A percentile compares a stretch with the other conserved stretches of the same genome.
phyloP scores from a whole-genome alignment of 2,329 filamentous ascomycete species.

The Fusarium palustre region DNA sequence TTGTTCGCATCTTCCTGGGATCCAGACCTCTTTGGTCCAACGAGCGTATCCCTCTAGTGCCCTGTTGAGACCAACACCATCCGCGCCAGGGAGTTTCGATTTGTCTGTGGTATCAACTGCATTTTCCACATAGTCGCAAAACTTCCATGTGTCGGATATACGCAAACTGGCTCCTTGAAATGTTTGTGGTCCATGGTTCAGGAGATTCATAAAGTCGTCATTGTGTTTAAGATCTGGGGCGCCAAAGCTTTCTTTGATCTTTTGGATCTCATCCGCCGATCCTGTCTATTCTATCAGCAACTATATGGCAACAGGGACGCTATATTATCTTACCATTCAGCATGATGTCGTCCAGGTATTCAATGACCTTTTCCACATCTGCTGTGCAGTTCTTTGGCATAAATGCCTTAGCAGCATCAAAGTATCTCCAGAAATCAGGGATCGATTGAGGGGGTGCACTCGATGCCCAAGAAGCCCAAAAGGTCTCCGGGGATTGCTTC shows the following conservation, averaged over 20 bases:
- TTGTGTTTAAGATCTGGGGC: slow-evolving; percentile 2
- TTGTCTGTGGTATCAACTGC: not conserved
- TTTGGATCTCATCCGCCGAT: not conserved
- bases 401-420: slow-evolving; percentile 9
- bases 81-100: not conserved
- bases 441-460: slow-evolving; percentile 3
- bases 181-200: not conserved
- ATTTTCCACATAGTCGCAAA: slow-evolving; percentile 14
- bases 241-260: slow-evolving; percentile 3
- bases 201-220: slow-evolving; percentile 9
- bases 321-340: not conserved
- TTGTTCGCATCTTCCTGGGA: slow-evolving; percentile 1
- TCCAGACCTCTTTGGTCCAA: not conserved
- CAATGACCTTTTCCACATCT: slow-evolving; percentile 2
- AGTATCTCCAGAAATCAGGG: slow-evolving; percentile 7
- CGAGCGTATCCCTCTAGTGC: slow-evolving; percentile 7
- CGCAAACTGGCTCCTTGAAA: slow-evolving; percentile 1
- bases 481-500: not conserved
- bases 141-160: not conserved
- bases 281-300: not conserved
- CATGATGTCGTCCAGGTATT: slow-evolving; percentile 1
- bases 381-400: slow-evolving; percentile 10
- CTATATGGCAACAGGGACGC: rapidly evolving
- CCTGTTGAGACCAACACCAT: not conserved
- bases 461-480: slow-evolving; percentile 7